These are phyloP conservation scores for Mallotus japonicus DNA, from an alignment of 441 rosid genomes.

Conservation along the genomic window DNA sequence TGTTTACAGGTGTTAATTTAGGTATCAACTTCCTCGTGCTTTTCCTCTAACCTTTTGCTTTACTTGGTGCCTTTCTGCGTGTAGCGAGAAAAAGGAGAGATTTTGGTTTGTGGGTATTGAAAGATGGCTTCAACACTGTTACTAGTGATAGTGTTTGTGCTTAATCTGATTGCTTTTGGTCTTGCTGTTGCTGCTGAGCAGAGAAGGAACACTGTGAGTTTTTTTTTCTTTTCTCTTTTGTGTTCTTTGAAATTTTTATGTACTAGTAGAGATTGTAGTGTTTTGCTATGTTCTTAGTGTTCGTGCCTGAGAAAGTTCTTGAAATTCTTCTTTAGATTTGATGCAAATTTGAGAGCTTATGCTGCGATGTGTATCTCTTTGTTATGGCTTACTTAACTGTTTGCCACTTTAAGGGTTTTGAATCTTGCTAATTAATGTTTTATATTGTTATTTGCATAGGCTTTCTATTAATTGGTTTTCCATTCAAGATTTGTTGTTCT, in stretches of 20 bases:
- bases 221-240: background rate
- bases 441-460: background rate
- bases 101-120: constrained; percentile 2
- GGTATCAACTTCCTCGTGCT: background rate
- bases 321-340: background rate
- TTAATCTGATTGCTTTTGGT: constrained; percentile 78
- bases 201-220: constrained; percentile 73
- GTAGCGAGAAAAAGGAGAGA: background rate
- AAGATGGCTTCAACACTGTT: constrained; percentile 62
- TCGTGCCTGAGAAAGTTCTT: no score
- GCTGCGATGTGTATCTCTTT: background rate
- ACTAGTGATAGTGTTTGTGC: constrained; percentile 57
- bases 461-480: background rate
- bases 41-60: constrained; percentile 20
- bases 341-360: background rate
- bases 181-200: constrained; percentile 96
- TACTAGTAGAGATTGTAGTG: background rate
- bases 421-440: background rate
- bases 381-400: background rate
- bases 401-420: background rate
- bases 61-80: background rate
- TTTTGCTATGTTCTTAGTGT: background rate
- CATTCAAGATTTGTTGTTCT: background rate
- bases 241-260: background rate
- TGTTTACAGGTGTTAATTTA: no score